Base-by-base conservation (phyloP, 768 basidiomycete genomes). In the Leucosporidium yakuticum region DNA sequence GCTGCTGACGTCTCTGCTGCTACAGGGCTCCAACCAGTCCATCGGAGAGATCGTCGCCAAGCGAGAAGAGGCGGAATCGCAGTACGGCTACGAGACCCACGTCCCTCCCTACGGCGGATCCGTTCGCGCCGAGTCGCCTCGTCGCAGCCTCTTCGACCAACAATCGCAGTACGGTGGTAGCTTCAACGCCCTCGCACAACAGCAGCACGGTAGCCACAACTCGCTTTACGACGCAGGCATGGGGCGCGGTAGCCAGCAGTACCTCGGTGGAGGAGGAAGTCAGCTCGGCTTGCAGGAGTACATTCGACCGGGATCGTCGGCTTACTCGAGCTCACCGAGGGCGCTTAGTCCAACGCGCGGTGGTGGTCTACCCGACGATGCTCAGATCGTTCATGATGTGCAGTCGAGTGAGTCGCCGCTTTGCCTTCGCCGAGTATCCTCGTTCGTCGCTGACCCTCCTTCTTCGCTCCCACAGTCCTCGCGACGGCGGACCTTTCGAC, bases 401-500 rank as follows among this genome's bases (percentile, higher is more conserved):
- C 56, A 44, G 51, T 48, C 11, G n/a, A 36, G 67, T 53, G 50
- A 48, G 61, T 32, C 15, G 47, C 1, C 48, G 21, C 23, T 27
- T 29, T 5, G 27, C 21, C 3, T 0, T 53, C 32, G 39, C 5
- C 36, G n/a, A n/a, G n/a, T 19, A 32, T 12, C 61, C 0, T 25
- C 49, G 27, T 4, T 25, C 25, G 6, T 8, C 21, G 50, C 50
- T 64, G 47, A 64, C 55, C 36, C 3, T 15, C 32, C 5, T 53
- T 9, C 17, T 69, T 86, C 1, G 88, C 94, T 4, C 84, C 88
- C 69, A 83, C 85, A 23, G 83, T 96, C 50, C 81, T 97, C 62
- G 84, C 83, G 23, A 79, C 81, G 20, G 91, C 91, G 1, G 91
- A 98, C 79, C 82, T 99, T 60, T 91, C 92, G 76, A 85, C 86